These are phyloP conservation scores for Prunus padus DNA, from an alignment of 306 rosid genomes.

Conservation along the genomic window DNA sequence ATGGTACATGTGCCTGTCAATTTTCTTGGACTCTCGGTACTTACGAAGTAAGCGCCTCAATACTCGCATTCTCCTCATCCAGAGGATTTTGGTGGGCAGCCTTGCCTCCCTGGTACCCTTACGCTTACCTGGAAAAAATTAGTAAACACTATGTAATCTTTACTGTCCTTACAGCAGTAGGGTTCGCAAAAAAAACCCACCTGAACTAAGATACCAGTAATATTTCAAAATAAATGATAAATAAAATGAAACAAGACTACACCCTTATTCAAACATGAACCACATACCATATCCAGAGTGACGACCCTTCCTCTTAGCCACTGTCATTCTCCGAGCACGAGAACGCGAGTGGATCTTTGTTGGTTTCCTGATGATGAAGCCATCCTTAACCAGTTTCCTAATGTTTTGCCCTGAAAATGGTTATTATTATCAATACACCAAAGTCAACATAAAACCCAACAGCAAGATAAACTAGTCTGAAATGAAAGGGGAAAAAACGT, in stretches of 20 bases:
- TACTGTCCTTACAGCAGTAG: not conserved
- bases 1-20: conserved; percentile 50
- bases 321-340: conserved; percentile 91
- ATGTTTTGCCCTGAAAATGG: conserved; percentile 72
- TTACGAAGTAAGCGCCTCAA: conserved; percentile 52
- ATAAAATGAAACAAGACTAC: not conserved
- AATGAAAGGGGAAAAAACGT: not conserved
- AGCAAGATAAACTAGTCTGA: not conserved
- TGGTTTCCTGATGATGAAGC: conserved; percentile 88
- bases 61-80: conserved; percentile 61
- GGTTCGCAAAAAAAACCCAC: not conserved
- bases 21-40: conserved; percentile 46
- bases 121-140: conserved; percentile 46
- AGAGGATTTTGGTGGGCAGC: conserved; percentile 54
- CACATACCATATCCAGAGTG: conserved; percentile 89
- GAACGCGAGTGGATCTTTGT: conserved; percentile 95
- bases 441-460: not conserved
- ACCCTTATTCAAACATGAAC: not conserved
- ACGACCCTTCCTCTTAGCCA: conserved; percentile 94
- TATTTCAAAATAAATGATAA: no score
- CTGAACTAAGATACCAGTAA: not conserved
- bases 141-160: not conserved
- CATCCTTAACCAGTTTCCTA: conserved; percentile 95
- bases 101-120: conserved; percentile 67
- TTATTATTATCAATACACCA: not conserved